phyloP scores from a whole-genome alignment of 306 rosid species.

The Leucaena leucocephala region DNA sequence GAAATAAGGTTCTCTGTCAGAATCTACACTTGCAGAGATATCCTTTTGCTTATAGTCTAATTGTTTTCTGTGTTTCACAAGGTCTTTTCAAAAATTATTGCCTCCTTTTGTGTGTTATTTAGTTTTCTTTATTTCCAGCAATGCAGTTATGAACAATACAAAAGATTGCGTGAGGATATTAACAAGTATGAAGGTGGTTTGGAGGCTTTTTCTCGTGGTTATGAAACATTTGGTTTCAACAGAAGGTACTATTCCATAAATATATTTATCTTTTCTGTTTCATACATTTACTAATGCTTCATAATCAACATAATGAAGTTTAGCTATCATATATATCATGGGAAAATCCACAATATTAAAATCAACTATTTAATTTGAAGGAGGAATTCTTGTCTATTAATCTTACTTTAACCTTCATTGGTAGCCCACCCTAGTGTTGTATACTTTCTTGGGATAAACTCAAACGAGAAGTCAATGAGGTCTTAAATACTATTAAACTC shows the following conservation, averaged over 20 bases:
- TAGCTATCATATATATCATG: background rate
- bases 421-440: background rate
- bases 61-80: slow-evolving; percentile 1
- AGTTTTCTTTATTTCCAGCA: background rate
- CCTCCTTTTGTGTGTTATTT: background rate
- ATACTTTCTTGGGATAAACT: background rate
- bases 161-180: too few species aligned
- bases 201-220: slow-evolving; percentile 96
- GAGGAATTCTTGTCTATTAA: background rate
- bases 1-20: slow-evolving; percentile 9
- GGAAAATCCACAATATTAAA: background rate
- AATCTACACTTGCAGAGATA: background rate
- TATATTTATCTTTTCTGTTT: background rate
- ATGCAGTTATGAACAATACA: too few species aligned
- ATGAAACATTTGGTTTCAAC: slow-evolving; percentile 83
- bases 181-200: too few species aligned
- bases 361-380: too few species aligned
- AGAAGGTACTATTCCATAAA: slow-evolving; percentile 60
- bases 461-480: background rate
- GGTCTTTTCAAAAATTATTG: background rate
- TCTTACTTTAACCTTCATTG: background rate
- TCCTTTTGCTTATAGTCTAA: slow-evolving; percentile 7
- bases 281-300: slow-evolving; percentile 10
- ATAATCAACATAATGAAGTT: slow-evolving; percentile 1
- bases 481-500: slow-evolving; percentile 22